Evolutionary conservation across 2,329 filamentous ascomycete species (phyloP).

Genomic region (Gaeumannomyces tritici): DNA sequence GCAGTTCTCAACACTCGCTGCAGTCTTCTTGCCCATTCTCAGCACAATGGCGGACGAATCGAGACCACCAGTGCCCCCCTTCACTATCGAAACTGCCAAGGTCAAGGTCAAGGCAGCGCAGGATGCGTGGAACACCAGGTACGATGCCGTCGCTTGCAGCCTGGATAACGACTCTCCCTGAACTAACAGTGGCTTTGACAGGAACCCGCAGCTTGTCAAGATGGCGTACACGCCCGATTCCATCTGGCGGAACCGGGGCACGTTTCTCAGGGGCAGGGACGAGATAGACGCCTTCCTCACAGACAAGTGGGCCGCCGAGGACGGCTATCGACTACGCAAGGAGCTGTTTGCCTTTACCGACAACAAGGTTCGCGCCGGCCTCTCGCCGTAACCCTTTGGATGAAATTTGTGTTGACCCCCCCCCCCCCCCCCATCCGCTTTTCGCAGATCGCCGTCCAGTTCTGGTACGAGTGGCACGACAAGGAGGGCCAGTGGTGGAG

Average conservation of each 20-base stretch:
- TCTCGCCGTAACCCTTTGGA: background rate
- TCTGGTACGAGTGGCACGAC: conserved; percentile 81
- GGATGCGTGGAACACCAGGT: conserved; percentile 74
- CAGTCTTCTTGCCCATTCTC: background rate
- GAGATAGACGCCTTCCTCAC: conserved; percentile 60
- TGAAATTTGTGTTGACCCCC: background rate
- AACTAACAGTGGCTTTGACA: conserved; percentile 18
- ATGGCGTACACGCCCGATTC: conserved; percentile 66
- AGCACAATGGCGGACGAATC: conserved; percentile 14
- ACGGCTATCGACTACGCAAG: conserved; percentile 66
- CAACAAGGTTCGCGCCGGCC: conserved; percentile 37
- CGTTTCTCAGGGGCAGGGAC: conserved; percentile 59
- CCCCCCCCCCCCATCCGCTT: background rate
- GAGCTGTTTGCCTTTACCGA: conserved; percentile 72
- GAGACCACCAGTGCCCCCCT: conserved; percentile 54
- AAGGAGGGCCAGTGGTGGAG: conserved; percentile 67
- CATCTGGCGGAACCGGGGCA: conserved; percentile 71
- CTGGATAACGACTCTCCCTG: too few species aligned
- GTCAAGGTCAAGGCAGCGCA: conserved; percentile 79
- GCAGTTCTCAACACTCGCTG: too few species aligned
- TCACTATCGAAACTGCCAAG: conserved; percentile 60
- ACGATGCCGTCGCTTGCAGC: too few species aligned
- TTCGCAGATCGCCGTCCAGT: conserved; percentile 69
- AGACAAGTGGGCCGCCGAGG: conserved; percentile 65
- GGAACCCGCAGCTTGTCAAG: conserved; percentile 55